These are phyloP conservation scores for Puccinia sorghi DNA, from an alignment of 1,284 basidiomycete species.

Conservation along the genomic window DNA sequence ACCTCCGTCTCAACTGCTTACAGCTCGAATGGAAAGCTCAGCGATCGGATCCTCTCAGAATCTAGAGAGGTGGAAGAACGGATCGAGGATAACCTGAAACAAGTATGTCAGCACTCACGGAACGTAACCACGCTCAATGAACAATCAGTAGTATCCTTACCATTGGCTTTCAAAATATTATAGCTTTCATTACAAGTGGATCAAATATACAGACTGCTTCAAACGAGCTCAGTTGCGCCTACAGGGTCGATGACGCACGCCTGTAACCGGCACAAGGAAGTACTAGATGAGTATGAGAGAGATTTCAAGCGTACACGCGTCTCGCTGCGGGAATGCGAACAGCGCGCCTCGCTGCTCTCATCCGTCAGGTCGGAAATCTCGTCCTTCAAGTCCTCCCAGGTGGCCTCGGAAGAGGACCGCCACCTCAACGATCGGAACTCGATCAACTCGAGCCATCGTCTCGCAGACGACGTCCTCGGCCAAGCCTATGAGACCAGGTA, in stretches of 20 bases:
- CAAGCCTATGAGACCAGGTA: constrained; percentile 97
- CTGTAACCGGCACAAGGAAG: constrained; percentile 37
- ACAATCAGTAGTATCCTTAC: background rate
- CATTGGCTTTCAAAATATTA: background rate
- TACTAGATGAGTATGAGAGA: constrained; percentile 25
- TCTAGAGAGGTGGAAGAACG: constrained; percentile 43
- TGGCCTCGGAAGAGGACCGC: constrained; percentile 24
- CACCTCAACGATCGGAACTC: constrained; percentile 37
- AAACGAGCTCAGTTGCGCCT: constrained; percentile 25
- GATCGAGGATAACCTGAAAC: constrained; percentile 47
- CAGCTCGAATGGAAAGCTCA: constrained; percentile 44
- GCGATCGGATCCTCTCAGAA: constrained; percentile 18
- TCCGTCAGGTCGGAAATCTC: constrained; percentile 45
- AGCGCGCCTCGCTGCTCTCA: constrained; percentile 42
- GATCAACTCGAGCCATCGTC: constrained; percentile 32
- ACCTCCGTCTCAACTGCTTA: constrained; percentile 44
- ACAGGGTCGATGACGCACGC: constrained; percentile 31
- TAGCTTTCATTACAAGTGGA: constrained; percentile 49
- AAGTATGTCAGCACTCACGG: background rate
- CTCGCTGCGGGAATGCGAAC: constrained; percentile 38
- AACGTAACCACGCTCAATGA: background rate
- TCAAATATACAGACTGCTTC: constrained; percentile 44
- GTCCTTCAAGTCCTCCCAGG: constrained; percentile 40
- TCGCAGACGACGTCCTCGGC: constrained; percentile 43
- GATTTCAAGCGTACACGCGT: constrained; percentile 43